Evolutionary conservation across 1,139 yeast species (phyloP), one percentile per base, ranked within the genome.

Genomic region (Debaryomycetaceae sp.): DNA sequence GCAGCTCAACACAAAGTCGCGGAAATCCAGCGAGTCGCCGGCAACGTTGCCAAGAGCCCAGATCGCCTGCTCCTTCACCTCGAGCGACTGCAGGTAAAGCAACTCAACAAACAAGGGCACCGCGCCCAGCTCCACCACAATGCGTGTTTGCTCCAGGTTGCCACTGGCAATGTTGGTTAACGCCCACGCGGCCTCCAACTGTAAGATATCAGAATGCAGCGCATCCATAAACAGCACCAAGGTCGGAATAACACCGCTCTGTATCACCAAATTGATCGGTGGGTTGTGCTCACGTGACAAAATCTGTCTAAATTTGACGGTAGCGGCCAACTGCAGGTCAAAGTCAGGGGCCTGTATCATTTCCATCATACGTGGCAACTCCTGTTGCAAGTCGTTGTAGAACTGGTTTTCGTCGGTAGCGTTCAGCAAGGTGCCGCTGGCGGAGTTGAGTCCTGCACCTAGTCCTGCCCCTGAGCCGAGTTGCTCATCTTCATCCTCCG

Each of bases 11-110:
- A 91, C 98, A 46, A 72, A 80, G 61, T 91, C 97, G 63, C 98
- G 78, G 67, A 81, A 86, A 34, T 71, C 71, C 12, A 96, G 74
- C 14, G 95, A 84, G 57, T 91, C 98, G 59, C 98, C 98, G 18
- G 98, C 97, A 56, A 91, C 96, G 57, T 91, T 93, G 60, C 98
- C 98, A 47, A 91, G 69, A 23, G 98, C 98, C 98, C 98, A 91
- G 46, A 91, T 91, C 14, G 97, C 97, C 65, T 91, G 98, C 56
- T 91, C 98, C 59, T 86, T 85, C 37, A 93, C 96, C 53, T 93
- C 98, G 35, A 80, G 67, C 30, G 94, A 85, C 39, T 77, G 78
- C 5, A 95, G 83, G 46, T 75, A 72, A 46, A 93, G 71, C 45
- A 93, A 71, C 44, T 81, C 74, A 29, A 91, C 96, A 61, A 91